Conservation (phyloP, 192 early-diverging fungal genomes). For the Podila epigama region DNA sequence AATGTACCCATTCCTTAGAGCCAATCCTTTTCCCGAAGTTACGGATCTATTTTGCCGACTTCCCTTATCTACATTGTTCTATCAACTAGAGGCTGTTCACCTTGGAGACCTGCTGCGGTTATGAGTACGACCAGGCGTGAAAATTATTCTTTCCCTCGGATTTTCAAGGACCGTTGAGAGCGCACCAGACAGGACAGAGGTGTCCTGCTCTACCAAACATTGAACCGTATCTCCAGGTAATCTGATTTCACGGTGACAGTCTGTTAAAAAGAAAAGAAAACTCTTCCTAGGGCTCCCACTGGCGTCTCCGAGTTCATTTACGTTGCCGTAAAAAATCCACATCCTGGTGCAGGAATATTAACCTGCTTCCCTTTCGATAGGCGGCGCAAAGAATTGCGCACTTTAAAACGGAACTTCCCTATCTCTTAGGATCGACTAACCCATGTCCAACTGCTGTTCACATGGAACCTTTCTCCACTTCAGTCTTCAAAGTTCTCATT, state of each 20-base stretch:
- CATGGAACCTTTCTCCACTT: slow-evolving; percentile 84
- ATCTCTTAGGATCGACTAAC: slow-evolving; percentile 83
- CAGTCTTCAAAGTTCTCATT: slow-evolving; percentile 87
- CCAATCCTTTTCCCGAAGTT: slow-evolving; percentile 87
- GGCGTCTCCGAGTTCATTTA: slow-evolving; percentile 75
- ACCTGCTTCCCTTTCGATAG: slow-evolving; percentile 83
- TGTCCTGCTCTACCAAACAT: slow-evolving; percentile 58
- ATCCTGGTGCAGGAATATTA: slow-evolving; percentile 80
- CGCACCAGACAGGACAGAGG: slow-evolving; percentile 67
- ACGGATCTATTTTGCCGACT: slow-evolving; percentile 87
- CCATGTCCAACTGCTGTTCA: slow-evolving; percentile 75
- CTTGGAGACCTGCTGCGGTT: slow-evolving; percentile 84
- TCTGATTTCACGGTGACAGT: slow-evolving; percentile 66
- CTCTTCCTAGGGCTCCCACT: slow-evolving; percentile 69
- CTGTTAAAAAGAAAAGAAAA: slow-evolving; percentile 79
- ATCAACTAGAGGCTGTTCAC: slow-evolving; percentile 86
- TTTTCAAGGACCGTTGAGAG: slow-evolving; percentile 74
- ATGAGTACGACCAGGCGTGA: slow-evolving; percentile 76
- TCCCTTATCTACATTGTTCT: slow-evolving; percentile 87
- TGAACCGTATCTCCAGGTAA: slow-evolving; percentile 69
- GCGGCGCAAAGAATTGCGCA: slow-evolving; percentile 53
- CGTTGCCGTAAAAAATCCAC: slow-evolving; percentile 72
- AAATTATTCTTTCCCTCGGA: slow-evolving; percentile 70
- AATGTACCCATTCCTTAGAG: slow-evolving; percentile 77
- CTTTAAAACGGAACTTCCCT: slow-evolving; percentile 63